Conservation (phyloP, 441 rosid species). For the Bocquillonia castaneifolia region DNA sequence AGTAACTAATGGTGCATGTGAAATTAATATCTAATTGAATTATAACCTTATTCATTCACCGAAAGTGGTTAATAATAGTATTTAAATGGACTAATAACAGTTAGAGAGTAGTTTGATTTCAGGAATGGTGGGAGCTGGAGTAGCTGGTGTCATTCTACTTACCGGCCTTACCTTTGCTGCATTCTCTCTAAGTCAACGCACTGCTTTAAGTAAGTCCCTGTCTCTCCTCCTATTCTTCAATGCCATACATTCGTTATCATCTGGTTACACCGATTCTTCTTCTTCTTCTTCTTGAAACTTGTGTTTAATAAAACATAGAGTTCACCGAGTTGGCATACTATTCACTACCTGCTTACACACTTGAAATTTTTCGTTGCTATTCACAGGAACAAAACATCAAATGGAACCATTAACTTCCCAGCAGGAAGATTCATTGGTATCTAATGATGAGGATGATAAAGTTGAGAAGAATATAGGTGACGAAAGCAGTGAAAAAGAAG, state of each 20-base stretch:
- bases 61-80: too few relatives aligned
- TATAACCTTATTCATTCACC: too few relatives aligned
- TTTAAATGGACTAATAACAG: conserved; percentile 58
- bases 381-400: conserved; percentile 52
- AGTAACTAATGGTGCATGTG: too few relatives aligned
- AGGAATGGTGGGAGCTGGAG: conserved; percentile 78
- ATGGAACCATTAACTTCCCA: conserved; percentile 61
- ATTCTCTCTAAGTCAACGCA: conserved; percentile 50
- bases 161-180: conserved; percentile 59
- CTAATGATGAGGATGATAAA: conserved; percentile 37
- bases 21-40: too few relatives aligned
- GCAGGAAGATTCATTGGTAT: conserved; percentile 44
- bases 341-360: background rate
- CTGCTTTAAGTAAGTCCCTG: conserved; percentile 50
- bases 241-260: background rate
- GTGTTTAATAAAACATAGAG: too few relatives aligned
- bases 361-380: conserved; percentile 1
- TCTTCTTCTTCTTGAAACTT: too few relatives aligned
- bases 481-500: conserved; percentile 29
- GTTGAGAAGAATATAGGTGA: conserved; percentile 29
- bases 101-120: conserved; percentile 62
- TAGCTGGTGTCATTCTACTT: conserved; percentile 56
- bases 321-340: background rate
- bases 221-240: conserved; percentile 7
- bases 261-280: too few relatives aligned